Percentiles rank a stretch among this genome's conserved stretches.
These are phyloP conservation scores for Agaricus bisporus DNA, from an alignment of 768 basidiomycete species.

Conservation along the genomic window DNA sequence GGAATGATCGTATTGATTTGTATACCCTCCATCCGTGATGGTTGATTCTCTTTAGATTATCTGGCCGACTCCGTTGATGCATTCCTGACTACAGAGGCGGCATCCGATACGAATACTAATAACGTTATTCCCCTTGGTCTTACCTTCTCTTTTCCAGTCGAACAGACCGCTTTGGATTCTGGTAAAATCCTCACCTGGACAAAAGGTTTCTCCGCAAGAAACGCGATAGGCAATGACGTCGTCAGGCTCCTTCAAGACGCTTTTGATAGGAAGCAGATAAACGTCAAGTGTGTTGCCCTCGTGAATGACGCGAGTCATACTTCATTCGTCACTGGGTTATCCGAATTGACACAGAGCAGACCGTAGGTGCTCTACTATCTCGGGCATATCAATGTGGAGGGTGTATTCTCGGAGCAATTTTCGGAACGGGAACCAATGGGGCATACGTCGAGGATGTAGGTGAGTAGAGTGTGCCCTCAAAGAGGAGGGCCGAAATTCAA, in stretches of 20 bases:
- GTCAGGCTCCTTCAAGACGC: slow-evolving; percentile 88
- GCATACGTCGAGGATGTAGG: slow-evolving; percentile 88
- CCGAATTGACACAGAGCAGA: slow-evolving; percentile 40
- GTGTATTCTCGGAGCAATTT: slow-evolving; percentile 86
- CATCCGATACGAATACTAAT: slow-evolving; percentile 34
- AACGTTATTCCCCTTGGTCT: slow-evolving; percentile 66
- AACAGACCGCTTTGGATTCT: slow-evolving; percentile 87
- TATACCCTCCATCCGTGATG: not conserved
- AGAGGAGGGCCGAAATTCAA: not conserved
- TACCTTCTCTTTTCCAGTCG: slow-evolving; percentile 97
- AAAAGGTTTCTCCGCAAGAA: slow-evolving; percentile 91
- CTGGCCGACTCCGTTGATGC: slow-evolving; percentile 95
- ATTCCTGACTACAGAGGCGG: slow-evolving; percentile 68
- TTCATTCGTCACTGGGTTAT: not conserved
- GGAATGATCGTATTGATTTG: not conserved
- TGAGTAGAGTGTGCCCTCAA: slow-evolving; percentile 18
- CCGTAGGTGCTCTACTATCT: slow-evolving; percentile 91
- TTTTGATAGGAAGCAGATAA: slow-evolving; percentile 86
- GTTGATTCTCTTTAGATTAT: slow-evolving; percentile 58
- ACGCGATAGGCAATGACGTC: slow-evolving; percentile 85
- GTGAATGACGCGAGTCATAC: slow-evolving; percentile 77
- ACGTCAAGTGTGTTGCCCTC: slow-evolving; percentile 85
- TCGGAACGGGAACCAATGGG: slow-evolving; percentile 98
- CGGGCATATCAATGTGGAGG: slow-evolving; percentile 92
- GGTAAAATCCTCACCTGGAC: slow-evolving; percentile 94